Conservation (phyloP, 352 stramenopile genomes). For the Globisporangium perplexum region DNA sequence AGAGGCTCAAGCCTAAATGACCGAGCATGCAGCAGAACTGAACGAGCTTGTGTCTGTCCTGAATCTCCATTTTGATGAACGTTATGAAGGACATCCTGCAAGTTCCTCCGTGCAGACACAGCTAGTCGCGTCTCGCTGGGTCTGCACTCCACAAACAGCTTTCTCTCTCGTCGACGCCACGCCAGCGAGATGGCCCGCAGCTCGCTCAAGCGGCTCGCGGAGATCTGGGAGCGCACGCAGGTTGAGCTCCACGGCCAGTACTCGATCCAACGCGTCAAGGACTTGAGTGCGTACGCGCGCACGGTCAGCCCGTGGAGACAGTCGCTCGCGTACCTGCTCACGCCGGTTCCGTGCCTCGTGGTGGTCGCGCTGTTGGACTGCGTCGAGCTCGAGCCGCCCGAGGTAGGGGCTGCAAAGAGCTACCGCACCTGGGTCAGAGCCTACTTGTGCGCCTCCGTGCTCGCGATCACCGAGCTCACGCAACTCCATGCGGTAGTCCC, state of each 20-base stretch:
- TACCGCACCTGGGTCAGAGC: background rate
- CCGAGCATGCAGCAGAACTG: too few species aligned
- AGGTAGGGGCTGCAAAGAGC: background rate
- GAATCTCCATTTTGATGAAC: too few species aligned
- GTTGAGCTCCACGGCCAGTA: conserved; percentile 1
- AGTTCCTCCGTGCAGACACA: too few species aligned
- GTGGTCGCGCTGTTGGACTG: background rate
- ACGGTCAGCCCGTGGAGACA: background rate
- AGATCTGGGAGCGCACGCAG: background rate
- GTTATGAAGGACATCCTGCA: too few species aligned
- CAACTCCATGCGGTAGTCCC: background rate
- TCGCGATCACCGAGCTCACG: background rate
- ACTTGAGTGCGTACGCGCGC: background rate
- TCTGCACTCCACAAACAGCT: too few species aligned
- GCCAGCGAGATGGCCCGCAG: background rate
- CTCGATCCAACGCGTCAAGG: background rate
- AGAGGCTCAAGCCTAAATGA: too few species aligned
- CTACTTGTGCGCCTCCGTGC: background rate
- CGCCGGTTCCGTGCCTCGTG: background rate
- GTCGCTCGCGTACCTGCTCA: background rate
- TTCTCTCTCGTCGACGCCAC: too few species aligned
- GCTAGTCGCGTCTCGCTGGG: too few species aligned
- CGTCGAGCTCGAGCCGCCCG: background rate
- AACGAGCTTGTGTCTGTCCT: too few species aligned
- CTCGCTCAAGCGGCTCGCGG: background rate